A percentile compares a stretch with the other conserved stretches of the same genome.
These are phyloP conservation scores for Peterozyma toletana DNA, from an alignment of 805 yeast species.

Conservation along the genomic window DNA sequence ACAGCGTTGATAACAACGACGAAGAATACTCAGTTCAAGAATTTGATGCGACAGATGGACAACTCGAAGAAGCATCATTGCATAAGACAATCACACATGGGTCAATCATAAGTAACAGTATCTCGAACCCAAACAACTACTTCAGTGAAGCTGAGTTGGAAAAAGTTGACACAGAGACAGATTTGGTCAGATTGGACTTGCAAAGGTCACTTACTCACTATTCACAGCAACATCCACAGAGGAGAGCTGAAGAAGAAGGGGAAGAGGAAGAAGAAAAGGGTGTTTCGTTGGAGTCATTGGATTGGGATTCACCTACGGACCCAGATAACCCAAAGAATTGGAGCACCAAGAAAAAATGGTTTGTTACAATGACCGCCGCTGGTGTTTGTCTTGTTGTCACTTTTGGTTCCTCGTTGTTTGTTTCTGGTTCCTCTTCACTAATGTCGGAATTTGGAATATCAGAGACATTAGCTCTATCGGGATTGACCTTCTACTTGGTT, in stretches of 20 bases:
- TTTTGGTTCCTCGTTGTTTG: conserved; percentile 69
- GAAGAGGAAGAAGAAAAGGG: conserved; percentile 18
- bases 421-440: conserved; percentile 55
- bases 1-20: conserved; percentile 7
- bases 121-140: conserved; percentile 9
- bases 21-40: conserved; percentile 8
- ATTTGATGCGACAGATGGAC: conserved; percentile 9
- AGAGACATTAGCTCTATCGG: conserved; percentile 56
- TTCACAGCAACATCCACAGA: not conserved
- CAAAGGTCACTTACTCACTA: conserved; percentile 3
- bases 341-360: conserved; percentile 60
- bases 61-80: conserved; percentile 15
- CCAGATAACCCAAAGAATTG: conserved; percentile 63
- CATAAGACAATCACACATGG: conserved; percentile 15
- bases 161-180: conserved; percentile 4
- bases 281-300: conserved; percentile 32
- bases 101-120: conserved; percentile 10
- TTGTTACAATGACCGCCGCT: conserved; percentile 58
- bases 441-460: conserved; percentile 40
- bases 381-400: conserved; percentile 60
- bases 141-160: conserved; percentile 1
- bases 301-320: conserved; percentile 62
- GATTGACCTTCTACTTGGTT: conserved; percentile 60
- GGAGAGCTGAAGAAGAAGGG: conserved; percentile 10
- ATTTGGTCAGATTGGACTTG: conserved; percentile 5